Evolutionary conservation across 345 rosid species (phyloP), one percentile per base, ranked within the genome.

Genomic region (Erodium maritimum): DNA sequence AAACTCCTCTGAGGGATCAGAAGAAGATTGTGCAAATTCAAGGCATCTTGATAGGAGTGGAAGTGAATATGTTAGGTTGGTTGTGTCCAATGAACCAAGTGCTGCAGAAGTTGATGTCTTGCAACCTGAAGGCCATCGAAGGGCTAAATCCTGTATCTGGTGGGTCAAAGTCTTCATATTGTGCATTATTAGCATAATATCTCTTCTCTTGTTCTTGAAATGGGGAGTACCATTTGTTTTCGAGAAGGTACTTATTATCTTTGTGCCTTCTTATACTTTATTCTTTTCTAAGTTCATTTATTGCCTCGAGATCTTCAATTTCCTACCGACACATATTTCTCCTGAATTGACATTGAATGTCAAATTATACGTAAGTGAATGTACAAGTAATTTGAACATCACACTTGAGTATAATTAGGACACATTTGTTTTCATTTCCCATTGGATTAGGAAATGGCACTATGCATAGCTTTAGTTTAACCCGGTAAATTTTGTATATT

Each of bases 211-310:
- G 64, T 77, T 83, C 45, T 57, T 87, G 21, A 83, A 86, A 67
- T 93, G 96, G 99, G 99, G 89, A 55, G 69, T 80, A 54, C 95
- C 96, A 0, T 87, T 93, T 73, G 77, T 93, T 19, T 83, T 82
- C 17, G 60, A 76, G 75, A 84, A 87, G 90, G 94, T 93, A 46
- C 7, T 5, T 45, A 46, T 19, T 56, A 55, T 10, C 23, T 45
- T 48, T 50, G 9, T 4, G 1, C 3, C 37, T 18, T 34, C 45
- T 53, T 55, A n/a, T 1, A 19, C 53, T 20, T 60, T 58, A 54
- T 10, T 54, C 57, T 42, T 23, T 56, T 23, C 25, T 9, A 19
- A 19, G 20, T 60, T 60, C 13, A 5, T 4, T 14, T n/a, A 17
- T 60, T 16, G 11, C 25, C n/a, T 46, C 50, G n/a, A 24, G 4